A percentile compares a stretch with the other conserved stretches of the same genome.
These are phyloP conservation scores for Fomitopsis serialis DNA, from an alignment of 768 basidiomycete species.

Conservation along the genomic window DNA sequence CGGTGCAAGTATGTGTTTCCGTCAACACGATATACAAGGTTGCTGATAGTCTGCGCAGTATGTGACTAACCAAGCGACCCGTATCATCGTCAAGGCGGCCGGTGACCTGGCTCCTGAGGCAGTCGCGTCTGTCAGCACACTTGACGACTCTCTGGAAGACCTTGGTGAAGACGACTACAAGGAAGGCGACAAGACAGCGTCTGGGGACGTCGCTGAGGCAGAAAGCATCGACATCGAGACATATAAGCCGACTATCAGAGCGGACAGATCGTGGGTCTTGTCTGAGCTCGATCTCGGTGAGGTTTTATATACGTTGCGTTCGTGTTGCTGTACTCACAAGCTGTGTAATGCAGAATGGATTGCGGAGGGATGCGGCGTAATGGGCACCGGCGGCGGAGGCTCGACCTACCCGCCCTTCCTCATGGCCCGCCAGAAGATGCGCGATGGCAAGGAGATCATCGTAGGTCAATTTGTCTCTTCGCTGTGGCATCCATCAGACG, in stretches of 20 bases:
- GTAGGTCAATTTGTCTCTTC: conserved; percentile 5
- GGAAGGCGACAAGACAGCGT: conserved; percentile 10
- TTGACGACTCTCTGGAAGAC: neutral
- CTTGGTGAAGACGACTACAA: neutral
- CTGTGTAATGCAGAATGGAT: conserved; percentile 50
- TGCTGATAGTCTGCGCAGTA: conserved; percentile 26
- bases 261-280: conserved; percentile 15
- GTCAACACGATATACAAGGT: neutral
- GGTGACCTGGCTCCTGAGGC: conserved; percentile 38
- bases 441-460: conserved; percentile 32
- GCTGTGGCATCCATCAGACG: neutral
- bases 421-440: conserved; percentile 45
- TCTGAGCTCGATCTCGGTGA: conserved; percentile 26
- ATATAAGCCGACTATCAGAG: conserved; percentile 17
- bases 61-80: conserved; percentile 43
- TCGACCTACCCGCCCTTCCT: conserved; percentile 48
- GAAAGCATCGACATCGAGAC: conserved; percentile 13
- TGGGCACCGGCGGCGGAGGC: conserved; percentile 63
- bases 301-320: conserved; percentile 29
- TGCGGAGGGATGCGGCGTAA: conserved; percentile 55
- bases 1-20: conserved; percentile 34
- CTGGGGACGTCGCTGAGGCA: neutral
- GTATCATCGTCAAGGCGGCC: conserved; percentile 57
- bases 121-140: neutral
- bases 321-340: conserved; percentile 26